These are phyloP conservation scores for Agrocybe pediades DNA, from an alignment of 768 basidiomycete genomes.

Conservation along the genomic window DNA sequence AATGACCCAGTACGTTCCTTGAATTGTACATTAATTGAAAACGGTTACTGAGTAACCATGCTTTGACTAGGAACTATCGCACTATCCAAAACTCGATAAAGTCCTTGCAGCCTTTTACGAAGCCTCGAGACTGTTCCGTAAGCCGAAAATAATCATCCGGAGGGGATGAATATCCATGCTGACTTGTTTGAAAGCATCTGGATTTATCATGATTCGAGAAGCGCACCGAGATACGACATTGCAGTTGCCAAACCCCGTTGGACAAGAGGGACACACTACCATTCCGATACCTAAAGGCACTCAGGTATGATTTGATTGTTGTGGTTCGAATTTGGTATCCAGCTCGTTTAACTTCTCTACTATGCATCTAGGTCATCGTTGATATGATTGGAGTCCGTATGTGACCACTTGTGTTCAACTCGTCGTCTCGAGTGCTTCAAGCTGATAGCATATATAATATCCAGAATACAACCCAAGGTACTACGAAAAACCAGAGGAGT, in stretches of 20 bases:
- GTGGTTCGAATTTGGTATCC: not conserved
- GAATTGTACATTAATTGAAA: not conserved
- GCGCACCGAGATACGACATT: conserved; percentile 44
- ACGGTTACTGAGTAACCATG: not conserved
- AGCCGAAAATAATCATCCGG: conserved; percentile 16
- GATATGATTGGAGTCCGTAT: conserved; percentile 54
- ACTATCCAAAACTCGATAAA: conserved; percentile 42
- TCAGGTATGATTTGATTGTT: conserved; percentile 27
- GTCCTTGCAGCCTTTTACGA: conserved; percentile 47
- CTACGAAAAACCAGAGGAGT: conserved; percentile 48
- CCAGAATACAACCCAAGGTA: conserved; percentile 53
- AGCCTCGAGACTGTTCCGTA: conserved; percentile 46
- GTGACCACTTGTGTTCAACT: conserved; percentile 16
- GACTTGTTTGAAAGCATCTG: conserved; percentile 32
- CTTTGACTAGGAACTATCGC: conserved; percentile 33
- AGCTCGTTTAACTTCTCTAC: not conserved
- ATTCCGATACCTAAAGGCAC: conserved; percentile 42
- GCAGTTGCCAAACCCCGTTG: conserved; percentile 39
- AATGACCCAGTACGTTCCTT: conserved; percentile 17
- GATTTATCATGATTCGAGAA: conserved; percentile 40
- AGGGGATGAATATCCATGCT: not conserved
- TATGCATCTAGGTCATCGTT: conserved; percentile 31
- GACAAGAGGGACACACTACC: conserved; percentile 36
- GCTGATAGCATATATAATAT: not conserved
- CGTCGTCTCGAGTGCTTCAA: not conserved